Base-by-base conservation (phyloP, 345 rosid genomes). In the Moricandia moricandioides region DNA sequence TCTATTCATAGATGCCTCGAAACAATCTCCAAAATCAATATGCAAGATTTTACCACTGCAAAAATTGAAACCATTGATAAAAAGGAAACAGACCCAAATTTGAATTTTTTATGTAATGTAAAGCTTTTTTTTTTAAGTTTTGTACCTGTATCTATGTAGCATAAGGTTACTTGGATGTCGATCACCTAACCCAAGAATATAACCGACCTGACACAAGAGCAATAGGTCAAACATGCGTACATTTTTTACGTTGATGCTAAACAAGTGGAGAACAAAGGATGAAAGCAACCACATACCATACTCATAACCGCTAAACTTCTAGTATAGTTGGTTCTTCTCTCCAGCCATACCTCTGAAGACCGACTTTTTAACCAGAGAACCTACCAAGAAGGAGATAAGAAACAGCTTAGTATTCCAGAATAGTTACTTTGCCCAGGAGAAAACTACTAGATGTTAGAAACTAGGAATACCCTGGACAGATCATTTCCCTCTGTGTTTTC, bases 271-370 rank as follows among this genome's bases (percentile, higher is more conserved):
- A 71, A 65, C 56, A 12, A 58, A 71, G 63, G 68, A 60, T 67
- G 57, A 69, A 66, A 26, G 31, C 30, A 78, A 84, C 78, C 39
- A 33, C 90, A 65, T 90, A 94, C 99, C 99, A 95, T 95, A 83
- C 99, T 95, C 99, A 95, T 95, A 72, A 95, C 99, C 14, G 99
- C 99, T 82, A 92, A 88, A 78, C 99, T 95, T 84, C 99, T 83
- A 26, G 98, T 95, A 73, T 92, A 95, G 79, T 92, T 95, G 59
- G 99, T 95, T 85, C 99, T 87, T 82, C 99, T 92, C 83, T 95
- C 99, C 33, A 95, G 85, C 99, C 99, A 95, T 31, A 89, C 89
- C 84, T 95, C 99, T 73, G 99, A 92, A 26, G 97, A 90, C 59
- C 96, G 93, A 83, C 99, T 95, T 84, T 95, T 95, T 78, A 95